A percentile compares a stretch with the other conserved stretches of the same genome.
phyloP scores from a whole-genome alignment of 164 flowering plant genomes.

The Tinospora cordifolia region DNA sequence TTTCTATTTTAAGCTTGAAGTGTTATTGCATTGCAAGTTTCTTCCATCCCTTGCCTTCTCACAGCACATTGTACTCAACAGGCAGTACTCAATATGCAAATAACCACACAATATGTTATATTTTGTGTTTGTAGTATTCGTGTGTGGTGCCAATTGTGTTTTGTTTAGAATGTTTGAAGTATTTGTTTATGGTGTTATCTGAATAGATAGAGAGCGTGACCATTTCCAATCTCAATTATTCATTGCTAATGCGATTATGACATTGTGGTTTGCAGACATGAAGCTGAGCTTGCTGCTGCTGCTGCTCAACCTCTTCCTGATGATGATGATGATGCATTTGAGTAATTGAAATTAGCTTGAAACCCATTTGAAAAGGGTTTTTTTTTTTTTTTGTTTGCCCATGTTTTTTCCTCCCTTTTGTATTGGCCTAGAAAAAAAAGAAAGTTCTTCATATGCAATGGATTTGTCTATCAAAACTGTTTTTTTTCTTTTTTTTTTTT shows the following conservation, averaged over 20 bases:
- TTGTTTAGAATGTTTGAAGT: no score
- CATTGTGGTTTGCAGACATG: slow-evolving; percentile 5
- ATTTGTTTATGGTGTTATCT: no score
- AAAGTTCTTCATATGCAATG: not conserved
- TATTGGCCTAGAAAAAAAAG: not conserved
- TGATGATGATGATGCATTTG: slow-evolving; percentile 10
- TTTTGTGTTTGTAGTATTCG: no score
- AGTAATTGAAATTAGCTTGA: not conserved
- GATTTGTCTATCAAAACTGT: not conserved
- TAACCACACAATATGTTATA: no score
- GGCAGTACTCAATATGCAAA: no score
- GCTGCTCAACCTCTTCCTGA: slow-evolving; percentile 11
- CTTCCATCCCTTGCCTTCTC: no score
- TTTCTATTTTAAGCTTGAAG: no score
- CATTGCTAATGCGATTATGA: not conserved
- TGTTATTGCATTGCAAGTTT: no score
- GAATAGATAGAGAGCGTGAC: no score
- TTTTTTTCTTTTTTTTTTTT: no score
- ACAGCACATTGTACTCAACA: no score
- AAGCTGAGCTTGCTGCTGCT: slow-evolving; percentile 3
- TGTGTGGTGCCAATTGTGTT: no score
- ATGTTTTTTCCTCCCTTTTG: not conserved
- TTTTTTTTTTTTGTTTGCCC: not conserved
- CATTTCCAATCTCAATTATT: not conserved
- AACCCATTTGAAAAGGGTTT: not conserved